These are phyloP conservation scores for Dactylis glomerata DNA, from an alignment of 176 grass and related monocot genomes.

Conservation along the genomic window DNA sequence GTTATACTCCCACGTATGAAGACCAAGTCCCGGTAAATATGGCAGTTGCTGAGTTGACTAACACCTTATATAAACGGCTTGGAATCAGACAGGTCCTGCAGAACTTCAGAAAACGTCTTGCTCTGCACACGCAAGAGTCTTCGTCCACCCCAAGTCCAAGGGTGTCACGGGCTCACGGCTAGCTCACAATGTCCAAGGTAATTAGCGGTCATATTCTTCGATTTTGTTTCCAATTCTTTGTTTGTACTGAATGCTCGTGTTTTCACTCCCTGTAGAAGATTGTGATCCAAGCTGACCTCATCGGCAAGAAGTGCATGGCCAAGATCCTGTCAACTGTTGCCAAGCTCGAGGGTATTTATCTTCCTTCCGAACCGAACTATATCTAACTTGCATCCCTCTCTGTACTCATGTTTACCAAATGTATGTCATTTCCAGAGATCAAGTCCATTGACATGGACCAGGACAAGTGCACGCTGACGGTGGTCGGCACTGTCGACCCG, in stretches of 20 bases:
- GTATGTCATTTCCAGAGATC: slow-evolving; percentile 30
- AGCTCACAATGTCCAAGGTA: slow-evolving; percentile 39
- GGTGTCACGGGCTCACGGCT: not conserved
- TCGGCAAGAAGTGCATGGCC: slow-evolving; percentile 34
- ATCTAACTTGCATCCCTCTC: not conserved
- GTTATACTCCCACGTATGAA: slow-evolving; percentile 1
- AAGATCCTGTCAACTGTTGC: slow-evolving; percentile 39
- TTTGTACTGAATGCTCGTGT: not conserved
- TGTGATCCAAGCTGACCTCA: slow-evolving; percentile 44
- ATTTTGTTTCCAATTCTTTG: not conserved
- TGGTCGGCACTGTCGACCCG: slow-evolving; percentile 48
- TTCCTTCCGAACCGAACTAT: not conserved
- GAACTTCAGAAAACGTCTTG: not conserved
- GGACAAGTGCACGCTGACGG: slow-evolving; percentile 63
- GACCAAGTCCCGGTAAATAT: slow-evolving; percentile 7
- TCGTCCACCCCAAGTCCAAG: not conserved
- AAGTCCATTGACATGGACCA: slow-evolving; percentile 46
- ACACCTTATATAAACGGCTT: not conserved
- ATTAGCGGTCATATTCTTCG: not conserved
- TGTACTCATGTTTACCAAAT: not conserved
- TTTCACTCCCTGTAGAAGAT: slow-evolving; percentile 34
- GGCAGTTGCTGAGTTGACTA: not conserved
- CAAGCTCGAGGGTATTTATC: slow-evolving; percentile 32
- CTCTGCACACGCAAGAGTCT: not conserved
- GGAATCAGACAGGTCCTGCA: slow-evolving; percentile 4